These are phyloP conservation scores for Zasmidium citrigriseum DNA, from an alignment of 2,329 filamentous ascomycete species.

Conservation along the genomic window DNA sequence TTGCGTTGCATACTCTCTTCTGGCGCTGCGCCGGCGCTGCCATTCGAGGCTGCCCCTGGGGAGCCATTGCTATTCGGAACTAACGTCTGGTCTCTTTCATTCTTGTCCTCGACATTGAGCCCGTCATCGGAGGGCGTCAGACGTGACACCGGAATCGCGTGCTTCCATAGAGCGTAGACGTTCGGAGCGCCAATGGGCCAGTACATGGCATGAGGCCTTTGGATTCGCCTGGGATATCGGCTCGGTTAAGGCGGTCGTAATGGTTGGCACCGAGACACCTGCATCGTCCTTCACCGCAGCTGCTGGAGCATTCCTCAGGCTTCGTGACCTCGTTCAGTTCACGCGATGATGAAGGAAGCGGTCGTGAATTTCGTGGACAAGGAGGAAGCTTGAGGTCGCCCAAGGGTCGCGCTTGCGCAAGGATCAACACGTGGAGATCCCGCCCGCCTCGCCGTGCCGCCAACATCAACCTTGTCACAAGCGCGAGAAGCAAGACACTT, in stretches of 20 bases:
- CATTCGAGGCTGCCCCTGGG: conserved; percentile 7
- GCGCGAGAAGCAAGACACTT: not conserved
- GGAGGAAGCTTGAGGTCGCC: not conserved
- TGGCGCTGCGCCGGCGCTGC: not conserved
- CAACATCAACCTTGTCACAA: not conserved
- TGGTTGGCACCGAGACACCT: conserved; percentile 7
- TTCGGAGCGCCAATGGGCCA: conserved; percentile 85
- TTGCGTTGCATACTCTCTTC: not conserved
- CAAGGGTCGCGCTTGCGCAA: not conserved
- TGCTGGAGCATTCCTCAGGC: not conserved
- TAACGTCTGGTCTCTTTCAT: not conserved
- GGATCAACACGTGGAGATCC: not conserved
- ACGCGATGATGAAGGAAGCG: not conserved
- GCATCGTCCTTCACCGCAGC: conserved; percentile 7
- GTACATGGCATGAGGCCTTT: conserved; percentile 65
- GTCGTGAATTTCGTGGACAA: not conserved
- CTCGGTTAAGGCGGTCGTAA: conserved; percentile 16
- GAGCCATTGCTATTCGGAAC: not conserved
- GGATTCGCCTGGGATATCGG: not conserved
- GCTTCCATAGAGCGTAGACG: conserved; percentile 77
- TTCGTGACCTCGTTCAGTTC: not conserved
- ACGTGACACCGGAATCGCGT: conserved; percentile 53
- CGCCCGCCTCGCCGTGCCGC: not conserved
- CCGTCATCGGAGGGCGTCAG: conserved; percentile 63
- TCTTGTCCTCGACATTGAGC: conserved; percentile 32